A percentile compares a stretch with the other conserved stretches of the same genome.
These are phyloP conservation scores for Aspergillus homomorphus DNA, from an alignment of 495 filamentous ascomycete genomes.

Conservation along the genomic window DNA sequence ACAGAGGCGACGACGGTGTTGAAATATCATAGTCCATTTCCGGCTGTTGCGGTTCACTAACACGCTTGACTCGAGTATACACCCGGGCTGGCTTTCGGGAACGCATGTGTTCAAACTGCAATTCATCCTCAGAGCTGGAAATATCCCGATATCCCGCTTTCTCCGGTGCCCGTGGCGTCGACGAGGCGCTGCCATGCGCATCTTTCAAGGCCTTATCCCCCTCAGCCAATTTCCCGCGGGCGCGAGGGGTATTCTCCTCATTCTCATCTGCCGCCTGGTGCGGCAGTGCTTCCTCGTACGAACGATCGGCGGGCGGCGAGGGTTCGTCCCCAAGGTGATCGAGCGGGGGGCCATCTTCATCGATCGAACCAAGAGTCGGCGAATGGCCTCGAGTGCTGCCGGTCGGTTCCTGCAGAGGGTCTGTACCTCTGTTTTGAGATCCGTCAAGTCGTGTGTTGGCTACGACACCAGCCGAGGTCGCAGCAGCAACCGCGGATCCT, in stretches of 20 bases:
- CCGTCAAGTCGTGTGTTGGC: too few species aligned
- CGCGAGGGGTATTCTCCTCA: slow-evolving; percentile 4
- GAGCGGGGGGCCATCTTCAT: neutral
- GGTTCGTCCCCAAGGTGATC: neutral
- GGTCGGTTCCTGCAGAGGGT: neutral
- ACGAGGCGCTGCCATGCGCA: slow-evolving; percentile 9
- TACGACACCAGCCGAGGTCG: slow-evolving; percentile 1
- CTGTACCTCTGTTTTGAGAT: neutral
- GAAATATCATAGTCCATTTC: slow-evolving; percentile 29
- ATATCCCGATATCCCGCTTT: slow-evolving; percentile 21
- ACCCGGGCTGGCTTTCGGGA: slow-evolving; percentile 12
- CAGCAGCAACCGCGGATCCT: slow-evolving; percentile 20
- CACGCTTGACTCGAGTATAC: slow-evolving; percentile 2
- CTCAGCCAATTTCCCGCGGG: neutral
- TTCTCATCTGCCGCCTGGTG: neutral
- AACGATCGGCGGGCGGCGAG: neutral
- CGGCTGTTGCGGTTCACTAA: slow-evolving; percentile 1
- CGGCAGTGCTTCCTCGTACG: neutral
- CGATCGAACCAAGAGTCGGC: neutral
- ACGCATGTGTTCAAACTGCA: slow-evolving; percentile 23
- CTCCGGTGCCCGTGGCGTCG: slow-evolving; percentile 16
- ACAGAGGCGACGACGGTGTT: slow-evolving; percentile 43
- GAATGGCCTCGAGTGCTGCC: neutral
- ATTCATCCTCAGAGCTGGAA: slow-evolving; percentile 33
- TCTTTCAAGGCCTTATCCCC: slow-evolving; percentile 6